Base-by-base conservation (phyloP, 495 filamentous ascomycete genomes). In the Parathielavia appendiculata region DNA sequence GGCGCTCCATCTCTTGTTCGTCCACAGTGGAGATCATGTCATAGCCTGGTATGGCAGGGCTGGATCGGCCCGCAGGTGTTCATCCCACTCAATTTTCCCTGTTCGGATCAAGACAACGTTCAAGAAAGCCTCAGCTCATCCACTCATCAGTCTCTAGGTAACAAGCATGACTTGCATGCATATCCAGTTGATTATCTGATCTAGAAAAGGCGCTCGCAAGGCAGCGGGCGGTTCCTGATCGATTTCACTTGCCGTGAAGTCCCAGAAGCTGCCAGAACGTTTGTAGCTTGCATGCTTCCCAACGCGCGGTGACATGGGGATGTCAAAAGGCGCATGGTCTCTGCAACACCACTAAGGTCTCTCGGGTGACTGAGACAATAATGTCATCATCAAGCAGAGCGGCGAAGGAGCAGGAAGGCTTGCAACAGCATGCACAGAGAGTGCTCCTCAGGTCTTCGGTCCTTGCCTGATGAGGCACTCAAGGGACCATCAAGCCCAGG, bases 11-110 rank as follows among this genome's bases (percentile, higher is more conserved):
- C 52, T 32, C 43, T 20, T 22, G 47, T 50, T 46, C 19, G 53
- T 47, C 41, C 51, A 10, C 23, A 16, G 54, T 57, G 54, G 54
- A 47, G 54, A 30, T 26, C 22, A 26, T 30, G 34, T 30, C 34
- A 12, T 32, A 47, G 6, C 44, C 3, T 39, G 39, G 30, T 48
- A 34, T 35, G 53, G 54, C 49, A 57, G 54, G 54, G 54, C 54
- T 57, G 54, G 53, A 22, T 35, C 43, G 44, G 54, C 54, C 20
- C 43, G 19, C 40, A 43, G 49, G 19, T 17, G 32, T 56, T 39
- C 35, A 46, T 56, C 54, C 45, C 35, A 26, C 30, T 30, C n/a
- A 13, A 17, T 26, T 32, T 56, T 38, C 40, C 40, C 41, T 45
- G 53, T 56, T 38, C 26, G 41, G 53, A 54, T 20, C n/a, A 54